A percentile compares a stretch with the other conserved stretches of the same genome.
phyloP scores from a whole-genome alignment of 2,329 filamentous ascomycete genomes.

The Talaromyces sp. region DNA sequence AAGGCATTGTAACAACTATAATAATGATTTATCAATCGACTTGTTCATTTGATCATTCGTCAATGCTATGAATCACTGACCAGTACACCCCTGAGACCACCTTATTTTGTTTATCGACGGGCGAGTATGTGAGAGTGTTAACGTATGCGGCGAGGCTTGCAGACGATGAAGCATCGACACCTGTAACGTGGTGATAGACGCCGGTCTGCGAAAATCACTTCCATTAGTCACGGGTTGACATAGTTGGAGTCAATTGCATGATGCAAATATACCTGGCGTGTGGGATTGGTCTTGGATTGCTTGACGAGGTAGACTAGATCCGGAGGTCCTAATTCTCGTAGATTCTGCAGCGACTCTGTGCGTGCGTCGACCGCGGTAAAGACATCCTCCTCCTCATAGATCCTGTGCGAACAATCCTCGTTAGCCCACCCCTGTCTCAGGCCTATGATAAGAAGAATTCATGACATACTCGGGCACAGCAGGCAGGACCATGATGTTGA shows the following conservation, averaged over 20 bases:
- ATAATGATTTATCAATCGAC: not conserved
- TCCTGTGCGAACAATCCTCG: constrained; percentile 50
- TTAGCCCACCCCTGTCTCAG: constrained; percentile 28
- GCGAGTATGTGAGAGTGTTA: constrained; percentile 91
- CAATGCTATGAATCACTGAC: constrained; percentile 50
- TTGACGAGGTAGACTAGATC: constrained; percentile 95
- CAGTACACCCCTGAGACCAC: constrained; percentile 94
- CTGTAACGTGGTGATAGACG: constrained; percentile 96
- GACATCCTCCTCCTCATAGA: constrained; percentile 86
- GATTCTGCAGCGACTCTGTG: constrained; percentile 77
- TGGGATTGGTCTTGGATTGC: constrained; percentile 58
- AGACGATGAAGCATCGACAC: constrained; percentile 94
- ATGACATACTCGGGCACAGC: constrained; percentile 69
- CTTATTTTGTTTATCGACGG: constrained; percentile 78
- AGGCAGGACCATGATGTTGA: constrained; percentile 64
- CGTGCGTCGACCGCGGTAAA: constrained; percentile 82
- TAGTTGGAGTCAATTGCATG: constrained; percentile 8
- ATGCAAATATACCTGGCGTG: constrained; percentile 50
- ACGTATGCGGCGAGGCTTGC: constrained; percentile 97
- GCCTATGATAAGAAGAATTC: constrained; percentile 17
- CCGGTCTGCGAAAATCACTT: constrained; percentile 54
- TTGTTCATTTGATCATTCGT: not conserved
- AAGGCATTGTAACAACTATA: constrained; percentile 95
- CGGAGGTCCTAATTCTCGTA: constrained; percentile 91
- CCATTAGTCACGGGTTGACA: not conserved